phyloP scores from a whole-genome alignment of 371 early-diverging fungal species.

The Chytridiales sp. region DNA sequence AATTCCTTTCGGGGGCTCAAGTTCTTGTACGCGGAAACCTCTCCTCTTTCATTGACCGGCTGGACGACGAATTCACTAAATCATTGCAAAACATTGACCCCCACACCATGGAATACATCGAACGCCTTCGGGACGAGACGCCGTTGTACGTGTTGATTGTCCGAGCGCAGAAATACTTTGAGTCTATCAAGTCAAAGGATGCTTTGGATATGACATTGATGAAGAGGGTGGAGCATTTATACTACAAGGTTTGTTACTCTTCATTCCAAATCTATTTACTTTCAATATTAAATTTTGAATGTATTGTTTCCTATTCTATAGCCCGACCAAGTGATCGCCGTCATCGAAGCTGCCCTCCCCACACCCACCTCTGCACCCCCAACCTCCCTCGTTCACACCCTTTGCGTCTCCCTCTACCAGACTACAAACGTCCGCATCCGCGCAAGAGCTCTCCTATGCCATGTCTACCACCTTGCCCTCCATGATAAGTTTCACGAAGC shows the following conservation, averaged over 20 bases:
- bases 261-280: neutral
- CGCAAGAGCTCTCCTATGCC: conserved; percentile 94
- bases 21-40: conserved; percentile 79
- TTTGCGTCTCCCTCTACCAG: conserved; percentile 88
- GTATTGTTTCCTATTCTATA: conserved; percentile 2
- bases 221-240: conserved; percentile 91
- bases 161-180: conserved; percentile 80
- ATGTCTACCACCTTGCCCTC: conserved; percentile 94
- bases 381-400: conserved; percentile 65
- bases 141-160: conserved; percentile 83
- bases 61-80: conserved; percentile 96
- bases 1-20: conserved; percentile 40
- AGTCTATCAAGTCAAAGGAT: conserved; percentile 43
- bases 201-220: conserved; percentile 69
- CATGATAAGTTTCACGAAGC: conserved; percentile 91
- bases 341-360: conserved; percentile 45
- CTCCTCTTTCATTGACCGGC: conserved; percentile 84
- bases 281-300: neutral
- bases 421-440: conserved; percentile 81
- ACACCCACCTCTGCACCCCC: conserved; percentile 20
- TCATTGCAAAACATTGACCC: conserved; percentile 94
- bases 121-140: conserved; percentile 88
- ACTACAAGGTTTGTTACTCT: conserved; percentile 79
- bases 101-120: conserved; percentile 93
- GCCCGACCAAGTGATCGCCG: conserved; percentile 60